Evolutionary conservation across 768 basidiomycete species (phyloP).

Genomic region (Mycena filopes): DNA sequence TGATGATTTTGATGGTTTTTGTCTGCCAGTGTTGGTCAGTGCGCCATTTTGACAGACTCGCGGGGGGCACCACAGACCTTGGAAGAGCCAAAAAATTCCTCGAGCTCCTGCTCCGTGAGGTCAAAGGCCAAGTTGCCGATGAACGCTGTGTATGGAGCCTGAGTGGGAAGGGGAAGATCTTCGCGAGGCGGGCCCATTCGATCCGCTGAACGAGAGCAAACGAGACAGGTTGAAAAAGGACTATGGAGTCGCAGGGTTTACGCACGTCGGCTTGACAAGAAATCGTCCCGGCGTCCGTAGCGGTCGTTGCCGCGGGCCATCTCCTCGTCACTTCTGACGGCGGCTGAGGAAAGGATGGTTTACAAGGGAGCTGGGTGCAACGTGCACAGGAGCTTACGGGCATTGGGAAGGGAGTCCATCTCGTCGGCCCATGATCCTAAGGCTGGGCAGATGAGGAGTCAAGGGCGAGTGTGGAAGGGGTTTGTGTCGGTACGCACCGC

Average conservation of each 20-base stretch:
- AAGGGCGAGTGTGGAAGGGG: constrained; percentile 18
- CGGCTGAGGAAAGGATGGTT: constrained; percentile 57
- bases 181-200: constrained; percentile 76
- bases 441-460: constrained; percentile 67
- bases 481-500: constrained; percentile 61
- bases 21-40: constrained; percentile 53
- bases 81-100: constrained; percentile 77
- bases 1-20: constrained; percentile 92
- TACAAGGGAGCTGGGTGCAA: constrained; percentile 15
- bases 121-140: constrained; percentile 97
- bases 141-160: constrained; percentile 96
- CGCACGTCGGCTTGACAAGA: constrained; percentile 69
- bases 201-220: constrained; percentile 56
- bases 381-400: constrained; percentile 71
- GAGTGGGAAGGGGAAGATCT: constrained; percentile 94
- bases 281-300: constrained; percentile 72
- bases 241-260: constrained; percentile 21
- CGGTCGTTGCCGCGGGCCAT: constrained; percentile 63
- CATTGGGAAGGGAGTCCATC: constrained; percentile 92
- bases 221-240: constrained; percentile 18
- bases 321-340: constrained; percentile 76
- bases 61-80: constrained; percentile 54
- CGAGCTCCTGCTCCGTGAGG: constrained; percentile 84
- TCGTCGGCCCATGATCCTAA: constrained; percentile 99
- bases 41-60: not conserved